These are phyloP conservation scores for Plasmodium fragile DNA, from an alignment of 169 alveolate species.

Conservation along the genomic window DNA sequence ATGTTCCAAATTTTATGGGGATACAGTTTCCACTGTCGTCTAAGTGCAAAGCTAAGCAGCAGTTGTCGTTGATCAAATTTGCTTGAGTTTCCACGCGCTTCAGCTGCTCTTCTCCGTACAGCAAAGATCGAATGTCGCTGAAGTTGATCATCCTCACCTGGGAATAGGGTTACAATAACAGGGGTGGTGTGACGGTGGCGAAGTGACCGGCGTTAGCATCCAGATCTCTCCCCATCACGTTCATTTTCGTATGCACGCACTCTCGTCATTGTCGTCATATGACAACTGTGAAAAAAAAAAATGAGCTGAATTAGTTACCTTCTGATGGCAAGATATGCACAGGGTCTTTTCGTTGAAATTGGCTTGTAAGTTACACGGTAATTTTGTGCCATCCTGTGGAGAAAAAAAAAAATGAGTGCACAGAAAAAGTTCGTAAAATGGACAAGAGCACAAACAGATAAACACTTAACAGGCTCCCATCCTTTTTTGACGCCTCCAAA, in stretches of 20 bases:
- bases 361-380: constrained; percentile 69
- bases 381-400: constrained; percentile 71
- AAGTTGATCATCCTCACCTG: constrained; percentile 86
- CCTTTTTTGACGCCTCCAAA: background rate
- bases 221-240: background rate
- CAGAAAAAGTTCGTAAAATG: background rate
- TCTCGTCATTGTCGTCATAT: background rate
- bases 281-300: background rate
- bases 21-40: constrained; percentile 90
- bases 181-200: background rate
- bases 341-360: constrained; percentile 72
- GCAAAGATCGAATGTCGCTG: constrained; percentile 81
- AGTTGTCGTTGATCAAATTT: constrained; percentile 82
- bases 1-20: constrained; percentile 86
- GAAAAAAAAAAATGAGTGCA: background rate
- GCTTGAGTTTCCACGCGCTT: constrained; percentile 89
- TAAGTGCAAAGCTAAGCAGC: constrained; percentile 89
- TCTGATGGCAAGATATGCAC: constrained; percentile 75
- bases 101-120: constrained; percentile 89
- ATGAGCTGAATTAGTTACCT: constrained; percentile 15
- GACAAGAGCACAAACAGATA: background rate
- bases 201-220: background rate
- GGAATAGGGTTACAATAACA: background rate
- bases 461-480: background rate
- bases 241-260: background rate